Evolutionary conservation across 441 rosid genomes (phyloP), one percentile per base, ranked within the genome.

Genomic region (Adansonia grandidieri): DNA sequence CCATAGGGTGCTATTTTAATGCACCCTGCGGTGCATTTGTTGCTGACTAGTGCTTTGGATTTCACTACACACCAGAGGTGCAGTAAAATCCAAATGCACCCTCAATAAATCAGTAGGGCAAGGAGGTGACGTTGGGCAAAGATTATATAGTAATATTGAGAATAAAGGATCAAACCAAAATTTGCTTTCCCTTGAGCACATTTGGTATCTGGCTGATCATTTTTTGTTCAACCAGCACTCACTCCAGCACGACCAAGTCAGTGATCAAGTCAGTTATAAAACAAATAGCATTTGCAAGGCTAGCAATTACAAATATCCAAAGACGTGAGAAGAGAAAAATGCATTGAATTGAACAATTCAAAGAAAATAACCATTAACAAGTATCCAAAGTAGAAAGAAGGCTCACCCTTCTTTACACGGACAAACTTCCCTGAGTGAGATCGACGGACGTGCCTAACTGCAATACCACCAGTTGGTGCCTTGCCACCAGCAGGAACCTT

Each of bases 321-420:
- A 22, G 17, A 32, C 10, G 4, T 32, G 20, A 54, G 60, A 5
- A 4, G 42, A 62, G 13, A 6, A 32, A 73, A 37, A 48, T 6
- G 76, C 20, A 74, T n/a, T 71, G 61, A 51, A 22, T 44, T 42
- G 9, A 20, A 28, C n/a, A 53, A 32, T 32, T 32, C 40, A 32
- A 32, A 32, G 40, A 32, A 32, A 32, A 32, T 32, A 32, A 32
- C 40, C 40, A 32, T 32, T 32, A 32, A 32, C 40, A 1, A 14
- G n/a, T n/a, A n/a, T n/a, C n/a, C n/a, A 53, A 44, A 69, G 17
- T n/a, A 20, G 14, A 58, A 37, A 51, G n/a, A 17, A 19, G 72
- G 66, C 88, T 74, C 76, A 94, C 99, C 98, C 80, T 96, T 96
- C 91, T 96, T 94, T 5, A 88, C 98, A 32, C 95, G 93, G 42